Evolutionary conservation across 768 basidiomycete species (phyloP).

Genomic region (Tephrocybe rancida): DNA sequence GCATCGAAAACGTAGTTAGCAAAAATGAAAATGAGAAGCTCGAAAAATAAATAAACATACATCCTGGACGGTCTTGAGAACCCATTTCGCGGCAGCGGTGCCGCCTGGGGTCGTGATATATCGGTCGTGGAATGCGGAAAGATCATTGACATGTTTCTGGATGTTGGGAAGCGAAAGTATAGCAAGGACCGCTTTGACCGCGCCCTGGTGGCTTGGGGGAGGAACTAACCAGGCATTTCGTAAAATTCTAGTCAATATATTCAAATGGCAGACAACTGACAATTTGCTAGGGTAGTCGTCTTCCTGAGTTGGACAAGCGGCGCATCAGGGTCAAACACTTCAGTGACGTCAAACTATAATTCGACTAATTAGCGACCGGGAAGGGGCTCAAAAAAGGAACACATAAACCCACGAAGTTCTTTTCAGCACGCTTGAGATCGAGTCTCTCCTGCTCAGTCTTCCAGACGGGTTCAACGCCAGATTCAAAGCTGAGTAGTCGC

Average conservation of each 20-base stretch:
- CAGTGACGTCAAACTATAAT: slow-evolving; percentile 4
- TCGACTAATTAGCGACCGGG: not conserved
- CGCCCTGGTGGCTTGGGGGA: slow-evolving; percentile 25
- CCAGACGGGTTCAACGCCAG: slow-evolving; percentile 31
- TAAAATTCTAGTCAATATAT: not conserved
- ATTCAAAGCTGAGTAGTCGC: slow-evolving; percentile 29
- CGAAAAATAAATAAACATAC: slow-evolving; percentile 15
- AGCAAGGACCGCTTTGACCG: slow-evolving; percentile 22
- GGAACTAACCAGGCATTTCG: slow-evolving; percentile 17
- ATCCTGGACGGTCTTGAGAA: slow-evolving; percentile 25
- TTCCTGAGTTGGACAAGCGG: not conserved
- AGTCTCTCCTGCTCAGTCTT: slow-evolving; percentile 31
- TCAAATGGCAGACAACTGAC: not conserved
- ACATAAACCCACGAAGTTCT: slow-evolving; percentile 26
- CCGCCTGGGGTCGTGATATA: slow-evolving; percentile 34
- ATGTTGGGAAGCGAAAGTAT: slow-evolving; percentile 25
- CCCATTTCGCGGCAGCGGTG: slow-evolving; percentile 33
- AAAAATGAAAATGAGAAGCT: not conserved
- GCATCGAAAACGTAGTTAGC: not conserved
- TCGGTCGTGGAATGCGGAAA: slow-evolving; percentile 35
- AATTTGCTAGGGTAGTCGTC: not conserved
- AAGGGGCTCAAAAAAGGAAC: not conserved
- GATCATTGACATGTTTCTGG: slow-evolving; percentile 28
- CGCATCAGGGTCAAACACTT: not conserved
- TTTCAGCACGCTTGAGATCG: slow-evolving; percentile 23